Evolutionary conservation across 2,329 filamentous ascomycete species (phyloP).

Genomic region (Pseudogymnoascus sp.): DNA sequence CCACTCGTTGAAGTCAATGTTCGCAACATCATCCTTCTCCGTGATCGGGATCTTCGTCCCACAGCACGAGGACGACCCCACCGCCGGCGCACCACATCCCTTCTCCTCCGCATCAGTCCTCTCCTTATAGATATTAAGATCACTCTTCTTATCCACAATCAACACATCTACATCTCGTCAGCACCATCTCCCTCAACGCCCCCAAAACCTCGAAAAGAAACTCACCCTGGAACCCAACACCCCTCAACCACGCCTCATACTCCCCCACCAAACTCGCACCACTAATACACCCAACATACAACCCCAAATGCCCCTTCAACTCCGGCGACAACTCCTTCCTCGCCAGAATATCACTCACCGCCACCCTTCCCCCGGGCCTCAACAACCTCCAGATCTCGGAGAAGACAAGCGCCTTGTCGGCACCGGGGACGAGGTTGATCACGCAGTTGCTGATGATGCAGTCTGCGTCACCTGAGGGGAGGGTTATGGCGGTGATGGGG

Average conservation of each 20-base stretch:
- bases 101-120: slow-evolving; percentile 17
- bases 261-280: slow-evolving; percentile 46
- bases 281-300: slow-evolving; percentile 55
- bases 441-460: slow-evolving; percentile 59
- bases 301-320: slow-evolving; percentile 41
- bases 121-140: slow-evolving; percentile 42
- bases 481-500: slow-evolving; percentile 43
- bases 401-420: slow-evolving; percentile 48
- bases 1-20: slow-evolving; percentile 43
- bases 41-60: neutral
- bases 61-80: slow-evolving; percentile 13
- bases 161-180: slow-evolving; percentile 30
- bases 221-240: slow-evolving; percentile 44
- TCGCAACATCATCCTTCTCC: slow-evolving; percentile 17
- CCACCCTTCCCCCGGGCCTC: slow-evolving; percentile 49
- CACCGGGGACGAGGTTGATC: slow-evolving; percentile 48
- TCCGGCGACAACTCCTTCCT: slow-evolving; percentile 40
- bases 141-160: slow-evolving; percentile 38
- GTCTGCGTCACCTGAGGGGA: slow-evolving; percentile 38
- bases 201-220: neutral
- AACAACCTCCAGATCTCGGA: slow-evolving; percentile 51
- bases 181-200: neutral
- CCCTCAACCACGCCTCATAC: slow-evolving; percentile 45
- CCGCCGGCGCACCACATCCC: slow-evolving; percentile 12
- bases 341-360: slow-evolving; percentile 53